Conservation (phyloP, 2,329 filamentous ascomycete genomes). For the Pseudofabraea citricarpa region DNA sequence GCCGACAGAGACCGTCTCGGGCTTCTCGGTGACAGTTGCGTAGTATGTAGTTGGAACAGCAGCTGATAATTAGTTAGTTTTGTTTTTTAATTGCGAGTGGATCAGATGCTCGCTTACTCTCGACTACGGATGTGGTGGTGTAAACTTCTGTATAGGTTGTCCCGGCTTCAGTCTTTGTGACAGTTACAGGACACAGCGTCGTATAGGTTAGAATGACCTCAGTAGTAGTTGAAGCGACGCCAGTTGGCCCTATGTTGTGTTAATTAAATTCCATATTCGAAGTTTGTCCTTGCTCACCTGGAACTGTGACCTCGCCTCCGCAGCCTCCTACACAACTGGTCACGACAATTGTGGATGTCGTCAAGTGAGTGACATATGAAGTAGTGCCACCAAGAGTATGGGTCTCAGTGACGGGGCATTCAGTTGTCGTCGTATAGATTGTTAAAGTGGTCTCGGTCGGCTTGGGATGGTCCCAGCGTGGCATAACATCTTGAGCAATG, state of each 20-base stretch:
- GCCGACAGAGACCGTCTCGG: conserved; percentile 18
- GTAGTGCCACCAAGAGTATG: conserved; percentile 17
- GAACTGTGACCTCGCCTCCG: conserved; percentile 7
- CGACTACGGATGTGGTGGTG: conserved; percentile 37
- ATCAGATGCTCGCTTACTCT: conserved; percentile 13
- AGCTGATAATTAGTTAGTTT: not conserved
- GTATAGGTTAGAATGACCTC: conserved; percentile 18
- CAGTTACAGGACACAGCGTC: conserved; percentile 34
- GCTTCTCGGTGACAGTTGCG: conserved; percentile 5
- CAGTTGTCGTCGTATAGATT: conserved; percentile 16
- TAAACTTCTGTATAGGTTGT: conserved; percentile 35
- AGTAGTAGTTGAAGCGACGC: conserved; percentile 11
- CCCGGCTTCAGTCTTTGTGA: conserved; percentile 28
- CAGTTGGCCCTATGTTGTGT: conserved; percentile 5
- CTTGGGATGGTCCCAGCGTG: conserved; percentile 3
- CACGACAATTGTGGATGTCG: conserved; percentile 21
- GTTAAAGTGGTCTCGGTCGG: conserved; percentile 8
- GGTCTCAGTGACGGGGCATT: conserved; percentile 20
- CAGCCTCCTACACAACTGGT: conserved; percentile 19
- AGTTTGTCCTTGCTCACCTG: conserved; percentile 2
- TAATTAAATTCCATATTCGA: not conserved
- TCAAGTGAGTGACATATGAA: conserved; percentile 16
- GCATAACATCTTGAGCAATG: conserved; percentile 12
- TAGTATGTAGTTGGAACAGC: conserved; percentile 3
- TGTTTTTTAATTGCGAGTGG: no score